These are phyloP conservation scores for Gossypium raimondii DNA, from an alignment of 345 rosid genomes.

Conservation along the genomic window DNA sequence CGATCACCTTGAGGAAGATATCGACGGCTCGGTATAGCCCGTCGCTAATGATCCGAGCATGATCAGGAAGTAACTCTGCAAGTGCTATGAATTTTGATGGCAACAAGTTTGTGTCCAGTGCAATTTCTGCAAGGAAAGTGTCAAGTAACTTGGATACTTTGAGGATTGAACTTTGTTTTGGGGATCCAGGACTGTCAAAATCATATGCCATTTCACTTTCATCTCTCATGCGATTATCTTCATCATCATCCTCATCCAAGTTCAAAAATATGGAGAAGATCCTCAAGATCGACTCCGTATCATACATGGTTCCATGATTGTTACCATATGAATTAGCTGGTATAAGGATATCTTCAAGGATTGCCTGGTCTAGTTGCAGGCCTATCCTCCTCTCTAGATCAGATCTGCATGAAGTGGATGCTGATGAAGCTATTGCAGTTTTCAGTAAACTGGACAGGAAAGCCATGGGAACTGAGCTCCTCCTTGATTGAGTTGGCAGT, in stretches of 20 bases:
- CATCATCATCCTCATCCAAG: conserved; percentile 78
- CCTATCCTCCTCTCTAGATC: conserved; percentile 88
- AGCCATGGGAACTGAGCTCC: conserved; percentile 82
- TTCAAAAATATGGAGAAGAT: conserved; percentile 85
- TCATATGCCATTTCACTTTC: conserved; percentile 85
- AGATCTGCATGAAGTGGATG: conserved; percentile 58
- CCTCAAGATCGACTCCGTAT: conserved; percentile 76
- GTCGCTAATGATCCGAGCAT: conserved; percentile 84
- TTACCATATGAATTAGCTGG: conserved; percentile 56
- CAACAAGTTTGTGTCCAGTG: conserved; percentile 64
- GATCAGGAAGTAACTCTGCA: conserved; percentile 90
- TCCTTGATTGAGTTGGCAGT: conserved; percentile 87
- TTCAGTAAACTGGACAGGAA: conserved; percentile 86
- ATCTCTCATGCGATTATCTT: conserved; percentile 55
- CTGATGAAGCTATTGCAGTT: conserved; percentile 64
- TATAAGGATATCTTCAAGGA: conserved; percentile 88
- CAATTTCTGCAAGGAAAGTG: conserved; percentile 81
- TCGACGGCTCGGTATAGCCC: conserved; percentile 91
- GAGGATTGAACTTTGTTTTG: conserved; percentile 88
- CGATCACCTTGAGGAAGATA: conserved; percentile 75
- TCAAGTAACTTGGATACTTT: conserved; percentile 88
- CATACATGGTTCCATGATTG: conserved; percentile 59
- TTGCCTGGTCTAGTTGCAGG: conserved; percentile 94
- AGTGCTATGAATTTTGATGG: conserved; percentile 81
- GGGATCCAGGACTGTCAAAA: conserved; percentile 89